phyloP scores from a whole-genome alignment of 2,329 filamentous ascomycete genomes.

The Penicillium verrucosum region DNA sequence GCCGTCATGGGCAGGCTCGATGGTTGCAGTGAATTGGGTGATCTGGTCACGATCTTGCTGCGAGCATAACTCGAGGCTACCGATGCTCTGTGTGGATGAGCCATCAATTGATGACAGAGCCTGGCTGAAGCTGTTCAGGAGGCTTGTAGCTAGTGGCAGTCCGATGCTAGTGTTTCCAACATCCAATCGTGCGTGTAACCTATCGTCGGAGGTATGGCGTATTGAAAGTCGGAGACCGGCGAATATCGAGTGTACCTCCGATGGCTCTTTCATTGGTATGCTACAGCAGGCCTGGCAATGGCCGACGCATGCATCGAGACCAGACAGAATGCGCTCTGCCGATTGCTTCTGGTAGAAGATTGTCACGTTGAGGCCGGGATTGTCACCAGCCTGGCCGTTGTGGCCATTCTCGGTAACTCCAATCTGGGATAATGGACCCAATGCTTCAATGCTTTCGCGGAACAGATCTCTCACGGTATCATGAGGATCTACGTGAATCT shows the following conservation, averaged over 20 bases:
- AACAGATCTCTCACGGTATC: conserved; percentile 9
- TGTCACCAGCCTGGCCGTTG: not conserved
- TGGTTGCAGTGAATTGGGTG: conserved; percentile 8
- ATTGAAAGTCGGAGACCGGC: conserved; percentile 8
- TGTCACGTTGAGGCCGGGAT: not conserved
- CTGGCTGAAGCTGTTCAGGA: conserved; percentile 13
- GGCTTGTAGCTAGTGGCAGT: conserved; percentile 12
- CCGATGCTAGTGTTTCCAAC: conserved; percentile 1
- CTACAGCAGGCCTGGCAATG: conserved; percentile 5
- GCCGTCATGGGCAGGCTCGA: conserved; percentile 5
- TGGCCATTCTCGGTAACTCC: not conserved
- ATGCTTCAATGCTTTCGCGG: not conserved
- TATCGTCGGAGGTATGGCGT: conserved; percentile 4
- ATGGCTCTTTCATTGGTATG: not conserved
- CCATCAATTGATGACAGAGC: conserved; percentile 8
- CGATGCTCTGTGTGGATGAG: not conserved
- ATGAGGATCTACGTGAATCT: conserved; percentile 12
- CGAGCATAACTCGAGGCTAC: conserved; percentile 14
- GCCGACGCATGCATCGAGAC: not conserved
- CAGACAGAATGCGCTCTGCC: not conserved
- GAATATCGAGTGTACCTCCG: not conserved
- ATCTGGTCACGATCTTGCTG: conserved; percentile 10
- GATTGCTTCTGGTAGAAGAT: conserved; percentile 9
- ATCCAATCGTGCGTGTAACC: conserved; percentile 6
- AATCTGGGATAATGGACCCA: not conserved